Evolutionary conservation across 345 rosid genomes (phyloP), one percentile per base, ranked within the genome.

Genomic region (Mallotus nudiflorus): DNA sequence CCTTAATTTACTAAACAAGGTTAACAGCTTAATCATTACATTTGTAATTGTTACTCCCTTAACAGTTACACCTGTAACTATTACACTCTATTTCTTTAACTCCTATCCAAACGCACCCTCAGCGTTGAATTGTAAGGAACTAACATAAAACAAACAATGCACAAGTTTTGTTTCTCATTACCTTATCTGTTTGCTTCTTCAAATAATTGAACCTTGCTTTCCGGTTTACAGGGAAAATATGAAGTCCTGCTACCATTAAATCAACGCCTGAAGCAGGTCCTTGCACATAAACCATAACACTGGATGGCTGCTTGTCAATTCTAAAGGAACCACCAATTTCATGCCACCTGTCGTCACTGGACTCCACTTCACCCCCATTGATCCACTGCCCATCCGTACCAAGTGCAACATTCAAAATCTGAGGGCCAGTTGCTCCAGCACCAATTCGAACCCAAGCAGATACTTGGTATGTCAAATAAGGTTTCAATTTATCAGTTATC

Each of bases 251-350:
- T 33, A 94, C 85, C 98, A 88, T 87, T 18, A 90, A 66, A 73
- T 89, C 88, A 73, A 87, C 82, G 68, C 91, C 93, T 28, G 93
- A 70, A 72, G 87, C 80, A 22, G 95, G 97, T 53, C 98, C 98
- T 73, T 91, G 96, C 64, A 88, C 74, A 71, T 90, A 90, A 77
- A 87, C 86, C 95, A 87, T 87, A 27, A 88, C 86, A 71, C 84
- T 81, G 33, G 84, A 73, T 6, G 96, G 85, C 74, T 88, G 86
- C 84, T 87, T 88, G 83, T 90, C 98, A 73, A 94, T 85, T 76
- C 98, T 84, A 73, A 94, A 88, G 33, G 96, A 94, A 64, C 96
- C 95, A 8, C 89, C 93, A 50, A 88, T 84, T 75, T 91, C 98
- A 57, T 87, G 91, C 98, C 98, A 91, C 64, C 81, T 82, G 53